phyloP scores from a whole-genome alignment of 805 yeast genomes.

The Saturnispora bothae region DNA sequence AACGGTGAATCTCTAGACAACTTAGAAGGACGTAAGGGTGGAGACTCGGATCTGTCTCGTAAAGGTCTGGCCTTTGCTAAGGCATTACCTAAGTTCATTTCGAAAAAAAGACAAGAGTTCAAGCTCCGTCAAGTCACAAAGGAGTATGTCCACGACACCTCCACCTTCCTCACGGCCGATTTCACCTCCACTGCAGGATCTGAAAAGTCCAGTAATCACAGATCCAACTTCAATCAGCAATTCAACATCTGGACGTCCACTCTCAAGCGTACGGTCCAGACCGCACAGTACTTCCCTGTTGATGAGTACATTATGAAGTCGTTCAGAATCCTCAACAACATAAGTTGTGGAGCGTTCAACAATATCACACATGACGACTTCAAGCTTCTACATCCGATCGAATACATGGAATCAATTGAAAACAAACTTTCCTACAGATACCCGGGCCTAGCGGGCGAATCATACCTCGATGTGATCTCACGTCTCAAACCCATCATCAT shows the following conservation, averaged over 20 bases:
- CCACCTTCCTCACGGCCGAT: conserved; percentile 15
- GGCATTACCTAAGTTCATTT: conserved; percentile 27
- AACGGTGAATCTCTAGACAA: conserved; percentile 27
- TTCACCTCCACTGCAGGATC: not conserved
- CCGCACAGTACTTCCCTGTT: conserved; percentile 24
- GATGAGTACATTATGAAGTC: conserved; percentile 24
- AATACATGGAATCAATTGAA: conserved; percentile 22
- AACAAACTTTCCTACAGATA: conserved; percentile 26
- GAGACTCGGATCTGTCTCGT: conserved; percentile 24
- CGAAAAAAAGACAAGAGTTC: conserved; percentile 27
- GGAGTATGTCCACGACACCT: conserved; percentile 24
- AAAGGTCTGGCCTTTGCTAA: conserved; percentile 25
- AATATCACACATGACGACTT: conserved; percentile 25
- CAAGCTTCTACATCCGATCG: conserved; percentile 18
- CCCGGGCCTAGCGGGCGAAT: conserved; percentile 31
- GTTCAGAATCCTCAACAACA: conserved; percentile 27
- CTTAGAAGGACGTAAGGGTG: conserved; percentile 22
- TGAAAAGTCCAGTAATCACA: too few species aligned
- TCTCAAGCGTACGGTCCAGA: conserved; percentile 24
- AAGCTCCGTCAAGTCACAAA: conserved; percentile 25
- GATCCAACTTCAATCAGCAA: conserved; percentile 15
- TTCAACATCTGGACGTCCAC: conserved; percentile 29
- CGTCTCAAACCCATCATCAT: conserved; percentile 27
- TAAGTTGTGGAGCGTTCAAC: conserved; percentile 27
- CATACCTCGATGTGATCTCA: conserved; percentile 28